These are phyloP conservation scores for Cadophora sp. DNA, from an alignment of 2,329 filamentous ascomycete species.

Conservation along the genomic window DNA sequence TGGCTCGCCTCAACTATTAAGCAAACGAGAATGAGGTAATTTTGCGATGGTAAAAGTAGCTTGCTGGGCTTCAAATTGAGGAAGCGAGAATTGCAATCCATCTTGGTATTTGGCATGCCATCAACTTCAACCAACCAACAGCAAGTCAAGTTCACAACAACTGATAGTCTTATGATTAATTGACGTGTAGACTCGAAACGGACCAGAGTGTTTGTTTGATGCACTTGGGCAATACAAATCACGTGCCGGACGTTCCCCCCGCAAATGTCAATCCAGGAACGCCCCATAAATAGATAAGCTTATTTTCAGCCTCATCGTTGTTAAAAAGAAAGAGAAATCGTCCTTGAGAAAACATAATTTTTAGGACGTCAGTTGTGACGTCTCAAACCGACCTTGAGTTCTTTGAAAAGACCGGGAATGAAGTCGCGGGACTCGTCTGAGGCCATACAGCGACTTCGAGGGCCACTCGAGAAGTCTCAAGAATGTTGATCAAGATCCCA, in stretches of 20 bases:
- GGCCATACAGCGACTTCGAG: neutral
- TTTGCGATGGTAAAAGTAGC: too few species aligned
- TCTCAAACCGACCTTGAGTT: neutral
- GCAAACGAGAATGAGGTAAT: too few species aligned
- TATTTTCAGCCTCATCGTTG: slow-evolving; percentile 33
- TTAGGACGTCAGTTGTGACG: neutral
- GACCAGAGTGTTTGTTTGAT: neutral
- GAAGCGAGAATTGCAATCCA: neutral
- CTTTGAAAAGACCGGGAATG: slow-evolving; percentile 5
- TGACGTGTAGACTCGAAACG: neutral
- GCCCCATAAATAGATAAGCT: slow-evolving; percentile 26
- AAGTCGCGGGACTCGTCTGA: neutral
- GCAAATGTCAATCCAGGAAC: slow-evolving; percentile 24
- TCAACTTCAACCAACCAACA: too few species aligned
- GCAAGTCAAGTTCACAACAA: too few species aligned
- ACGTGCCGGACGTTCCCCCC: slow-evolving; percentile 20
- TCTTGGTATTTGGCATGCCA: too few species aligned
- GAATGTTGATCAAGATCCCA: neutral
- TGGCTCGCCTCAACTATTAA: too few species aligned
- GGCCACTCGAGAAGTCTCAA: neutral
- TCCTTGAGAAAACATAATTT: slow-evolving; percentile 21
- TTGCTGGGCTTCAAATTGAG: neutral
- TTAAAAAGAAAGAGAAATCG: slow-evolving; percentile 14
- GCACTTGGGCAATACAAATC: neutral
- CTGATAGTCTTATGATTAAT: too few species aligned